A percentile compares a stretch with the other conserved stretches of the same genome.
Conservation (phyloP, 23 red algal species). For the Gracilaria gracilis region DNA sequence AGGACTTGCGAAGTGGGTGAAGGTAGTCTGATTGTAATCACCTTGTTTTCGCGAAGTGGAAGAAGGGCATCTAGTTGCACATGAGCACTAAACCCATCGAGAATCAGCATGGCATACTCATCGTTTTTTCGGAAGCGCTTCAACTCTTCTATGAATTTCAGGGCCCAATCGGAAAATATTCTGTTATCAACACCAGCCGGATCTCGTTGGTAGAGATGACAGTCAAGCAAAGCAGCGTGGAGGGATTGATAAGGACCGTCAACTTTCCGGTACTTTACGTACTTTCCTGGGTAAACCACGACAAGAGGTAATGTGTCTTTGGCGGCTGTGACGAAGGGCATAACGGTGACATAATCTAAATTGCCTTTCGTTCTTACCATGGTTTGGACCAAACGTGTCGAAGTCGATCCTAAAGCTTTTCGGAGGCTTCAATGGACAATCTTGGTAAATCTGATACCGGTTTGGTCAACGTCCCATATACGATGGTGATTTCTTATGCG, state of each 20-base stretch:
- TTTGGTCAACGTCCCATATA: background rate
- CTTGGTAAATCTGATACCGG: background rate
- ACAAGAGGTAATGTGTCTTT: background rate
- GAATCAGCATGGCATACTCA: background rate
- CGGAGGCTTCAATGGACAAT: background rate
- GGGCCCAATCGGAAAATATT: too few species aligned
- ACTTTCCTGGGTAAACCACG: too few species aligned
- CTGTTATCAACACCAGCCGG: background rate
- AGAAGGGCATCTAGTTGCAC: background rate
- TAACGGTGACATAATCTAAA: background rate
- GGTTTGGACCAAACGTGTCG: too few species aligned
- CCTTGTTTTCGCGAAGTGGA: background rate
- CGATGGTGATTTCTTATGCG: background rate
- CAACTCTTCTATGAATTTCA: too few species aligned
- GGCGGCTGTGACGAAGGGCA: background rate
- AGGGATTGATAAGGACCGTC: background rate
- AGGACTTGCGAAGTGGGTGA: background rate
- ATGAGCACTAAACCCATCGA: constrained; percentile 26
- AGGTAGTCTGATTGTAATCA: background rate
- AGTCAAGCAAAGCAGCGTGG: background rate
- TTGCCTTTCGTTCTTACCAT: background rate
- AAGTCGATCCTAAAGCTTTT: background rate
- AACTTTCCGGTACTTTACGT: background rate
- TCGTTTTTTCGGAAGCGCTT: background rate
- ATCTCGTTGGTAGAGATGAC: background rate